Evolutionary conservation across 176 grass and related monocot genomes (phyloP), one percentile per base, ranked within the genome.

Genomic region (Avena eriantha): DNA sequence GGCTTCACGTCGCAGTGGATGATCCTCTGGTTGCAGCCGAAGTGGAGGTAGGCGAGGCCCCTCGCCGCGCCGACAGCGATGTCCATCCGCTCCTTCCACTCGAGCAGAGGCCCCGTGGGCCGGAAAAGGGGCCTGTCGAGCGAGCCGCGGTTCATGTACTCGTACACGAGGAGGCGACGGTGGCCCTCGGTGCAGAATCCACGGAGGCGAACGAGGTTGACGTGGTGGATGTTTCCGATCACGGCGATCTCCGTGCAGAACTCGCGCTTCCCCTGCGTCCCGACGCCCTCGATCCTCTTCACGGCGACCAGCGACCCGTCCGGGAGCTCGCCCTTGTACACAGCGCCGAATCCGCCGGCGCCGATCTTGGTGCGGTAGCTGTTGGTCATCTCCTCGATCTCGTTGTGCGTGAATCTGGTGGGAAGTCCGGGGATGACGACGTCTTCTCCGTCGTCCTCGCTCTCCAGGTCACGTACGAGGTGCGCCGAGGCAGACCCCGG

Each of bases 231-330:
- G 83, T 91, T 97, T 81, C 95, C 92, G 21, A 97, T 97, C 59
- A 97, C 95, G 17, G 90, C 95, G 82, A 97, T 97, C 86, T 97
- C 95, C 10, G 95, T 94, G 81, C 90, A 94, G 86, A 97, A 97
- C 78, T 97, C 95, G 82, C 91, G 88, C 84, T 90, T 92, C 7
- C 95, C 95, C 88, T 92, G 92, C 83, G 53, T 67, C 56, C 94
- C 92, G 58, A 88, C 85, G 81, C 85, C 80, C 43, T 97, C 90
- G 45, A 97, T 92, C 86, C 85, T 92, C 77, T 97, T 97, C 46
- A 97, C 94, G 10, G 94, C 92, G 48, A 97, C 94, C 22, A 54
- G 39, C 23, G 87, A 88, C 33, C 88, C 70, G 81, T 92, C 90
- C 0, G 55, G 79, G 45, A 97, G 86, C 79, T 85, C 85, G 39